Percentiles rank a stretch among this genome's conserved stretches.
Evolutionary conservation across 805 yeast species (phyloP).

Genomic region (Wickerhamomyces pijperi): DNA sequence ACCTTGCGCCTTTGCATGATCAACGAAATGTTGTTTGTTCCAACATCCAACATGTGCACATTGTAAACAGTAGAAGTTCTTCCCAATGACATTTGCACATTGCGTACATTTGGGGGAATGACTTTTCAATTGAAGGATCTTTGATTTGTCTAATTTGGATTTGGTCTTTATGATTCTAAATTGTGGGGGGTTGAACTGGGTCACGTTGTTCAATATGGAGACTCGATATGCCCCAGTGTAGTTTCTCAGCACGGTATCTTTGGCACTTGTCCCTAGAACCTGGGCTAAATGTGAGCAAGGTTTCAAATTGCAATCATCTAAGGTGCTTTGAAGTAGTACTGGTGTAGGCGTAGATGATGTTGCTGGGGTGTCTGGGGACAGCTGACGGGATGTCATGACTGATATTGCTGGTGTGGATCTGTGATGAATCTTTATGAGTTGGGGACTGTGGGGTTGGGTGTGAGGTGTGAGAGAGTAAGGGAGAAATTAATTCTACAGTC

Average conservation of each 20-base stretch:
- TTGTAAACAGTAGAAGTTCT: constrained; percentile 56
- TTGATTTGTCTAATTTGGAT: constrained; percentile 21
- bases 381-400: background rate
- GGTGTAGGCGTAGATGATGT: background rate
- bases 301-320: constrained; percentile 1
- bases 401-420: background rate
- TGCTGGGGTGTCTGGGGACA: background rate
- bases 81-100: constrained; percentile 28
- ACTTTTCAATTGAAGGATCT: constrained; percentile 30
- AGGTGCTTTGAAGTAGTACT: background rate
- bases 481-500: too few relatives aligned
- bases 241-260: constrained; percentile 17
- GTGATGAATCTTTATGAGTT: too few relatives aligned
- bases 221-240: constrained; percentile 17
- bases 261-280: constrained; percentile 17
- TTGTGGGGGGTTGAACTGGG: constrained; percentile 4
- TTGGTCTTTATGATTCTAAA: constrained; percentile 6
- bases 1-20: constrained; percentile 34
- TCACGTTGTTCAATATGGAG: constrained; percentile 6
- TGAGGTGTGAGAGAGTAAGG: too few relatives aligned
- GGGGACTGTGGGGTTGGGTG: too few relatives aligned
- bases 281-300: constrained; percentile 19
- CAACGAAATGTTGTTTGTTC: constrained; percentile 32
- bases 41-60: constrained; percentile 72
- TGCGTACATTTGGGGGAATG: constrained; percentile 39